Conservation (phyloP, 495 filamentous ascomycete species). For the Pseudevernia furfuracea region DNA sequence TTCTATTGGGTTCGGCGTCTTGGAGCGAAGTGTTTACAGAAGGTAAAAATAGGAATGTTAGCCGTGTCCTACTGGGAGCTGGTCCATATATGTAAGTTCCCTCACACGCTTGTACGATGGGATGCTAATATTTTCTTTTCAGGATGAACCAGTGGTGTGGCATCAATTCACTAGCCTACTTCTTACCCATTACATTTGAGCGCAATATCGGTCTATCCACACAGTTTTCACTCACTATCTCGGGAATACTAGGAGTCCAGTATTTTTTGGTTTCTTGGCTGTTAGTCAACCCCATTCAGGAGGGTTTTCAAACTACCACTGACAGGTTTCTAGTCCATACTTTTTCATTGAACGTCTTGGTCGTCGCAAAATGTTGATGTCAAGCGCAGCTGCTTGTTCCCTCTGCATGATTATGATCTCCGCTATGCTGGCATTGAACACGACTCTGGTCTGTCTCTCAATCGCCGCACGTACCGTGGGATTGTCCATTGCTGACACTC, state of each 20-base stretch:
- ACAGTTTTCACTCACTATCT: conserved; percentile 20
- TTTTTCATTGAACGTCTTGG: conserved; percentile 47
- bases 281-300: conserved; percentile 6
- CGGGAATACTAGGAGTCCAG: conserved; percentile 22
- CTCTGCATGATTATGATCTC: conserved; percentile 44
- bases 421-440: conserved; percentile 34
- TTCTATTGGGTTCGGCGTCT: conserved; percentile 16
- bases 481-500: neutral
- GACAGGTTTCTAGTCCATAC: conserved; percentile 31
- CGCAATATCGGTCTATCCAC: conserved; percentile 23
- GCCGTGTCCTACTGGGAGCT: conserved; percentile 22
- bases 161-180: conserved; percentile 24
- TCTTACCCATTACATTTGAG: conserved; percentile 23
- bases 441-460: conserved; percentile 23
- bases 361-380: conserved; percentile 47
- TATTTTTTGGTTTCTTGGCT: conserved; percentile 26
- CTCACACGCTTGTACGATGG: neutral
- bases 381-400: conserved; percentile 44
- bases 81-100: conserved; percentile 21
- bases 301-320: neutral
- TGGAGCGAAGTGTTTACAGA: conserved; percentile 27
- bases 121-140: neutral
- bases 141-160: conserved; percentile 26
- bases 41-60: conserved; percentile 22
- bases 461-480: conserved; percentile 12